These are phyloP conservation scores for Hypoxylon sp. DNA, from an alignment of 2,329 filamentous ascomycete genomes.

Conservation along the genomic window DNA sequence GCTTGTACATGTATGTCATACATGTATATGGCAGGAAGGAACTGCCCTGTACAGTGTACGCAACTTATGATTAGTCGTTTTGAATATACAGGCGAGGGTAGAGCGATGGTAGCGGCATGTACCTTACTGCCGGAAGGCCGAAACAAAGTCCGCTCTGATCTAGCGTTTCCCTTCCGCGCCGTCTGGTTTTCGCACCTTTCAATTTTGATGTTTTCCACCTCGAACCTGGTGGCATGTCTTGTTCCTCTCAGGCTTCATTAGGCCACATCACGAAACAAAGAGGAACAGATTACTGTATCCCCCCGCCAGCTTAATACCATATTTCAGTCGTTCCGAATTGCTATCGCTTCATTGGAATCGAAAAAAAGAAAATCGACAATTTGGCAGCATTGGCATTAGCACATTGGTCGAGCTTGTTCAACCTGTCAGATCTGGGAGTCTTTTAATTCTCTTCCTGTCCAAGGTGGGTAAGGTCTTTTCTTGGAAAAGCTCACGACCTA, in stretches of 20 bases:
- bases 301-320: constrained; percentile 15
- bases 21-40: constrained; percentile 23
- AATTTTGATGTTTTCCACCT: constrained; percentile 23
- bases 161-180: constrained; percentile 20
- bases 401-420: constrained; percentile 21
- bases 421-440: constrained; percentile 28
- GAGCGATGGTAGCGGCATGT: background rate
- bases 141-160: constrained; percentile 38
- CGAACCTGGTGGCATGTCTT: constrained; percentile 28
- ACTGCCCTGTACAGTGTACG: constrained; percentile 25
- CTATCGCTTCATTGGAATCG: constrained; percentile 30
- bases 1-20: constrained; percentile 12
- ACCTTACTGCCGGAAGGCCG: constrained; percentile 29
- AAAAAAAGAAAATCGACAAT: constrained; percentile 17
- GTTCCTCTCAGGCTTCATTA: constrained; percentile 27
- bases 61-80: constrained; percentile 28
- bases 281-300: constrained; percentile 29
- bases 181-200: constrained; percentile 26
- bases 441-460: constrained; percentile 22
- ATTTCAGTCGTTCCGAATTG: constrained; percentile 8
- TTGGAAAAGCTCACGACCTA: constrained; percentile 26
- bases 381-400: constrained; percentile 24
- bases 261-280: constrained; percentile 25
- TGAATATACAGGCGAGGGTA: constrained; percentile 20
- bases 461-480: constrained; percentile 29